Evolutionary conservation across 148 eudicot genomes (phyloP), one percentile per base, ranked within the genome.

Genomic region (Selenicereus undatus): DNA sequence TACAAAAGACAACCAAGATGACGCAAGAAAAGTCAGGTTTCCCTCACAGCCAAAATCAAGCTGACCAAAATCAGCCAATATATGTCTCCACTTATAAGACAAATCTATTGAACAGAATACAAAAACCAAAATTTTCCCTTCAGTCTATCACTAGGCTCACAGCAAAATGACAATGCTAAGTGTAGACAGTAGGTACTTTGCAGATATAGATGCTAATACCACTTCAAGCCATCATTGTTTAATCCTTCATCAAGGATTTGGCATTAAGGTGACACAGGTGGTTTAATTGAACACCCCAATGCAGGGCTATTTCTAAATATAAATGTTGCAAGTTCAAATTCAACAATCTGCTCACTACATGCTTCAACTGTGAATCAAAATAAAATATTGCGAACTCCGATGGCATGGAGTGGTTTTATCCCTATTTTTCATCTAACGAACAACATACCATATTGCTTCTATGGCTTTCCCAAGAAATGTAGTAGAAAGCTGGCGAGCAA

Each of bases 381-480:
- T 48, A 48, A 4, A 48, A 39, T 39, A 39, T 39, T 39, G 52
- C 14, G 8, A 48, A 9, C 52, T 48, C 52, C 5, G 8, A 48
- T 12, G 52, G 5, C 52, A 48, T 11, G 10, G 52, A 48, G 52
- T 8, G 1, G 52, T 48, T 48, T 48, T 5, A 4, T 48, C 52
- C 52, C 14, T 48, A 35, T 36, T 17, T 5, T 26, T 71, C 52
- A 20, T 68, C 24, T 56, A 43, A 12, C 71, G 48, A 27, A 73
- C 8, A 6, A 81, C 91, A 82, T 87, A 95, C 99, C 99, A 95
- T 78, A 95, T 88, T 13, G 88, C 99, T 82, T 93, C 99, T 36
- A 95, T 92, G 74, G 89, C 93, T 88, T 91, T 95, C 73, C 99
- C 99, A 86, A 95, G 89, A 83, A 95, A 93, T 32, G 97, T 76